Evolutionary conservation across 2,329 filamentous ascomycete species (phyloP).

Genomic region (Neofusicoccum kwambonambiense): DNA sequence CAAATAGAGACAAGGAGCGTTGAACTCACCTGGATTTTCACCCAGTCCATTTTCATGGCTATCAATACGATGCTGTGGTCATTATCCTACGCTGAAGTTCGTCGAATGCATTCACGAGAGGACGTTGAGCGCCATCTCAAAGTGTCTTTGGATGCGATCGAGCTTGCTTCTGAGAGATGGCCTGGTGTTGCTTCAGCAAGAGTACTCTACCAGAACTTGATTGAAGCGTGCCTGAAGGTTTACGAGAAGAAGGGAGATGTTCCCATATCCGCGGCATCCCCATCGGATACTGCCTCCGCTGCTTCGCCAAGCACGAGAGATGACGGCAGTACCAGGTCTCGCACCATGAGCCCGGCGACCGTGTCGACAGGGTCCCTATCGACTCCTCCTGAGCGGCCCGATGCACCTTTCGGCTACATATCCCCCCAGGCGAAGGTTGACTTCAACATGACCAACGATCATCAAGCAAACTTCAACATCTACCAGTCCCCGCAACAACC

Average conservation of each 20-base stretch:
- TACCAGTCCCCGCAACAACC: slow-evolving; percentile 24
- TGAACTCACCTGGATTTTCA: slow-evolving; percentile 92
- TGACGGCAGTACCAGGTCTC: slow-evolving; percentile 43
- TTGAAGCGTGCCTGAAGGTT: slow-evolving; percentile 81
- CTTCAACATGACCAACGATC: slow-evolving; percentile 22
- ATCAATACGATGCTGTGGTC: slow-evolving; percentile 92
- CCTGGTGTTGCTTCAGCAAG: slow-evolving; percentile 83
- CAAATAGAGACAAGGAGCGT: slow-evolving; percentile 75
- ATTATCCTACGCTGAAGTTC: slow-evolving; percentile 81
- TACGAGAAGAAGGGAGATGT: slow-evolving; percentile 65
- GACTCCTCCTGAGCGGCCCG: slow-evolving; percentile 35
- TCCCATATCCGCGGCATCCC: slow-evolving; percentile 48
- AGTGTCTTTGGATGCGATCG: slow-evolving; percentile 74
- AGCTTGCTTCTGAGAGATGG: slow-evolving; percentile 82
- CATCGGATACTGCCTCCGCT: slow-evolving; percentile 46
- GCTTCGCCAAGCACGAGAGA: slow-evolving; percentile 35
- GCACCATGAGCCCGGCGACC: slow-evolving; percentile 46
- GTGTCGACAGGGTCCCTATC: slow-evolving; percentile 38
- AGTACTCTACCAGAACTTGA: slow-evolving; percentile 82
- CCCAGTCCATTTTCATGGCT: slow-evolving; percentile 85
- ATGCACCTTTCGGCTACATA: slow-evolving; percentile 39
- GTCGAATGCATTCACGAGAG: slow-evolving; percentile 67
- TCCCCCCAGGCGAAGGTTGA: slow-evolving; percentile 31
- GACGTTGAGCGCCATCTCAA: slow-evolving; percentile 75
- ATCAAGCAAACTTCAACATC: slow-evolving; percentile 24